Percentiles rank a stretch among this genome's conserved stretches.
phyloP scores from a whole-genome alignment of 179 eudicot species.

The Silene coronaria region DNA sequence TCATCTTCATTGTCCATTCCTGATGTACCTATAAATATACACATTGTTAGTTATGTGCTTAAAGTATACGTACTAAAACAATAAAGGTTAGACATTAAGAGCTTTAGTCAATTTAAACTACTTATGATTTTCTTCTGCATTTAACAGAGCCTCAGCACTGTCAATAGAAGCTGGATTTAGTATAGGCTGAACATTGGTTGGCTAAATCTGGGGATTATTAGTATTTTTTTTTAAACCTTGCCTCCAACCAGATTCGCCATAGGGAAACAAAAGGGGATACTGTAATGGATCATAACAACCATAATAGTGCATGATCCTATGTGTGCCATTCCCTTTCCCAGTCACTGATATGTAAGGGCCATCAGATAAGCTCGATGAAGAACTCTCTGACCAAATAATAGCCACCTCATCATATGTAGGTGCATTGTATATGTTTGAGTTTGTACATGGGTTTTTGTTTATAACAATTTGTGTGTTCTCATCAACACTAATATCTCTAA shows the following conservation, averaged over 20 bases:
- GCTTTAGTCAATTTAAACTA: too few relatives aligned
- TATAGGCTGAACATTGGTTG: too few relatives aligned
- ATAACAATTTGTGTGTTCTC: not conserved
- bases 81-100: too few relatives aligned
- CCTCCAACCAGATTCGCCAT: not conserved
- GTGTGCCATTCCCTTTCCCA: not conserved
- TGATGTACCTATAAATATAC: too few relatives aligned
- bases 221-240: not conserved
- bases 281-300: slow-evolving; percentile 15
- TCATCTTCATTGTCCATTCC: too few relatives aligned
- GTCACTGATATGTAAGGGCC: not conserved
- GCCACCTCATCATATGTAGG: not conserved
- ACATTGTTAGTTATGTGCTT: too few relatives aligned
- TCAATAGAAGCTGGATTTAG: too few relatives aligned
- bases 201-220: too few relatives aligned
- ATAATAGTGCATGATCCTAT: slow-evolving; percentile 4
- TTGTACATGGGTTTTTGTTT: not conserved
- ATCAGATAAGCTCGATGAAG: not conserved
- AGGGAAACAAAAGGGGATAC: not conserved
- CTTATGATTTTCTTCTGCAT: too few relatives aligned
- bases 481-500: not conserved
- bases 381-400: not conserved
- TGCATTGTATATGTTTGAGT: not conserved
- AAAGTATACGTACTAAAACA: too few relatives aligned
- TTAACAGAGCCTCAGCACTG: too few relatives aligned